A percentile compares a stretch with the other conserved stretches of the same genome.
These are phyloP conservation scores for Marvania coccoides DNA, from an alignment of 139 green algal species.

Conservation along the genomic window DNA sequence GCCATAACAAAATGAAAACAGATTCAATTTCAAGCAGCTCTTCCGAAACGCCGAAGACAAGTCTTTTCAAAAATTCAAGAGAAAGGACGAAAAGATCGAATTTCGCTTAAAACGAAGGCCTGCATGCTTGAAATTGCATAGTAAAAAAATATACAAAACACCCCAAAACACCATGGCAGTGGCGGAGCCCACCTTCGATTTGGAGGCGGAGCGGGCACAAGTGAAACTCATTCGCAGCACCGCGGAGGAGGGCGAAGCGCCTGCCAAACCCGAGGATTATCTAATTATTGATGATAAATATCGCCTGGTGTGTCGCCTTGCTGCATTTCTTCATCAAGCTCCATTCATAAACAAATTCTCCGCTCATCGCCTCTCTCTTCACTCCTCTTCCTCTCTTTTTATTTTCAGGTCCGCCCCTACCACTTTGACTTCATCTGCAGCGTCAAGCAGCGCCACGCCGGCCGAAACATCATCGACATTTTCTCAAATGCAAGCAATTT, in stretches of 20 bases:
- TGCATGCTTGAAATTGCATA: too few species aligned
- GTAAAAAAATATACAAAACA: too few species aligned
- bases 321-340: neutral
- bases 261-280: constrained; percentile 15
- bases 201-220: neutral
- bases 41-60: too few species aligned
- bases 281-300: neutral
- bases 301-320: constrained; percentile 9
- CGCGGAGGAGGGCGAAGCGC: neutral
- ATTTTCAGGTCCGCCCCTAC: constrained; percentile 67
- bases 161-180: too few species aligned
- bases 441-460: constrained; percentile 62
- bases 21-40: too few species aligned
- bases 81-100: too few species aligned
- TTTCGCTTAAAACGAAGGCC: too few species aligned
- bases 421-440: constrained; percentile 76
- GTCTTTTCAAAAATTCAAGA: too few species aligned
- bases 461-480: constrained; percentile 57
- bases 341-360: neutral
- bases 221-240: neutral
- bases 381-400: neutral
- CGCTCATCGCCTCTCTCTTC: neutral
- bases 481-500: constrained; percentile 23
- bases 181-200: too few species aligned
- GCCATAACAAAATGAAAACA: neutral